Base-by-base conservation (phyloP, 2,329 filamentous ascomycete species). In the Xylaria sp. region DNA sequence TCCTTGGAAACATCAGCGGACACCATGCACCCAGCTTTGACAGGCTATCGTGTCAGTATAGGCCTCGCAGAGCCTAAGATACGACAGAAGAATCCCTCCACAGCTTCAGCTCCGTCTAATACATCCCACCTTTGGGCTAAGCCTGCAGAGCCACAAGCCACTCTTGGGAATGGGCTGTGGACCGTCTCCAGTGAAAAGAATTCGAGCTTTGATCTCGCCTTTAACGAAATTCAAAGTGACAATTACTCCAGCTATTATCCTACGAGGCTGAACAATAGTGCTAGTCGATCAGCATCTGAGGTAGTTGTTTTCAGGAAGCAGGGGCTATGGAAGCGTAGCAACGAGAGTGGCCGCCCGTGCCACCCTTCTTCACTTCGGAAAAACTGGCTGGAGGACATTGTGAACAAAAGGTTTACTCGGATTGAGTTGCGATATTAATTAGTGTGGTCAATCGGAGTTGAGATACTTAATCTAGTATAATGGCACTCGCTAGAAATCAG, bases 361-460 rank as follows among this genome's bases (percentile, higher is more conserved):
- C 68, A 68, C 13, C 54, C 65, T 33, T 70, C 65, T 33, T 56
- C 20, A 31, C 42, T 51, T 20, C 51, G 71, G 36, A 74, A 71
- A 46, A 72, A 76, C 49, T 77, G 76, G 76, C 42, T 77, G 15
- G 73, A 76, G 5, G 72, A 73, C 54, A 71, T 68, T 26, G 72
- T 68, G 63, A 74, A 75, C 44, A 73, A 73, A 65, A 71, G 72
- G n/a, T 74, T 76, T 61, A 60, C 71, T 20, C 73, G 74, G 49
- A 65, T 77, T 56, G 73, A 76, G 54, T 56, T 76, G 7, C 69
- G 75, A 40, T 77, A 76, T 36, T 76, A 69, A 67, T n/a, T 44
- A 15, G 20, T n/a, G 15, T 44, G 20, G 13, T 49, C 6, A 17
- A 2, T 49, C 20, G 9, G 23, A 48, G n/a, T 33, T 26, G 46